phyloP scores from a whole-genome alignment of 1,139 yeast species.

The Lodderomyces beijingensis region DNA sequence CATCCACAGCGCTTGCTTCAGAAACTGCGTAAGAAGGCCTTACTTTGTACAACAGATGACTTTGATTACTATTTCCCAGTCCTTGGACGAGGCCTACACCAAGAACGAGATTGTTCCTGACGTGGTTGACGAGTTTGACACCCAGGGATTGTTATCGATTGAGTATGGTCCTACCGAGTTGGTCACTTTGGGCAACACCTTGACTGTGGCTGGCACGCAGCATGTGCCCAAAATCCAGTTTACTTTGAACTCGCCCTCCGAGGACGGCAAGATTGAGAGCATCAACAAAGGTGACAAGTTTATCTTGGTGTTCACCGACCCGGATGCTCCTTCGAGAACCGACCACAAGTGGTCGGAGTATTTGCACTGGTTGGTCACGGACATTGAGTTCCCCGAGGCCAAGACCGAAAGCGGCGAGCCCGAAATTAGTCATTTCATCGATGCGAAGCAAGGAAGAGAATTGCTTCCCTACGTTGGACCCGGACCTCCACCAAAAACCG shows the following conservation, averaged over 20 bases:
- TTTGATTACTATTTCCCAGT: constrained; percentile 58
- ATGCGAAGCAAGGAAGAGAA: constrained; percentile 34
- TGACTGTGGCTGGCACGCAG: constrained; percentile 65
- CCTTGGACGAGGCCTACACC: constrained; percentile 55
- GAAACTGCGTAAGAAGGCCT: no score
- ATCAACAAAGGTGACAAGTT: constrained; percentile 51
- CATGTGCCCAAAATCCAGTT: constrained; percentile 60
- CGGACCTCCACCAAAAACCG: constrained; percentile 80
- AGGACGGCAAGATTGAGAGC: constrained; percentile 31
- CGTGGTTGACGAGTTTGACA: constrained; percentile 46
- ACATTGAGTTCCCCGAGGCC: constrained; percentile 45
- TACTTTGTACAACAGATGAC: no score
- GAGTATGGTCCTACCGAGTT: constrained; percentile 51
- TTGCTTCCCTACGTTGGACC: constrained; percentile 63
- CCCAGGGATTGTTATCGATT: constrained; percentile 45
- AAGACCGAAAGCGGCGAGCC: constrained; percentile 22
- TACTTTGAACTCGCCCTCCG: constrained; percentile 49
- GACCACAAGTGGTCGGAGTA: constrained; percentile 89
- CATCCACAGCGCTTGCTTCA: no score
- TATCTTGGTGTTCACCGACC: constrained; percentile 80
- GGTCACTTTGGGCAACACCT: constrained; percentile 77
- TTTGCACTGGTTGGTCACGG: constrained; percentile 71
- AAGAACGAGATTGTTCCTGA: constrained; percentile 64
- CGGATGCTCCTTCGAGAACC: constrained; percentile 83
- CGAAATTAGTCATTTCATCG: constrained; percentile 34